These are phyloP conservation scores for Daedaleopsis nitida DNA, from an alignment of 768 basidiomycete genomes.

Conservation along the genomic window DNA sequence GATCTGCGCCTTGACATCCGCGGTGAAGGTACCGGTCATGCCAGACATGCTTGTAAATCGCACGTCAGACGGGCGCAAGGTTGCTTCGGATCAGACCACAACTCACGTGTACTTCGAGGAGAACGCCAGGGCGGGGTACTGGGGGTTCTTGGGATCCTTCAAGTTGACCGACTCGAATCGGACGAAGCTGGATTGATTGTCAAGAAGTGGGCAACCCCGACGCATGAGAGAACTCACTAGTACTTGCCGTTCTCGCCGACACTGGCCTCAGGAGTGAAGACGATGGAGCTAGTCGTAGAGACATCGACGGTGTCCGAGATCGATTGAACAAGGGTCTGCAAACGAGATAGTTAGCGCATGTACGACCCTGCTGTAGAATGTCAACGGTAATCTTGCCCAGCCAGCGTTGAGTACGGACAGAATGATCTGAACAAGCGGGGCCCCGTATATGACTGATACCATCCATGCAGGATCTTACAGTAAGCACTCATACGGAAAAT, in stretches of 20 bases:
- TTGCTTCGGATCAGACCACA: not conserved
- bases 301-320: constrained; percentile 55
- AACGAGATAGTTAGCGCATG: constrained; percentile 15
- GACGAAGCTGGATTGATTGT: constrained; percentile 59
- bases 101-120: constrained; percentile 78
- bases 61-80: not conserved
- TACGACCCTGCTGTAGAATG: not conserved
- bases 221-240: constrained; percentile 47
- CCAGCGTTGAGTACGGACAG: no score
- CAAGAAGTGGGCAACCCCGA: not conserved
- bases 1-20: constrained; percentile 57
- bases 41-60: constrained; percentile 48
- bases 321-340: constrained; percentile 57
- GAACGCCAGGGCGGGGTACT: constrained; percentile 69
- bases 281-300: constrained; percentile 43
- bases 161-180: constrained; percentile 63
- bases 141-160: constrained; percentile 53
- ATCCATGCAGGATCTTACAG: not conserved
- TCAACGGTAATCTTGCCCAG: no score
- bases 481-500: no score
- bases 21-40: constrained; percentile 74
- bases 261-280: constrained; percentile 51
- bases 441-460: no score
- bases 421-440: no score
- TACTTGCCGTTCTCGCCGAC: constrained; percentile 56